Conservation (phyloP, 83 land plant species). For the Picea abies region DNA sequence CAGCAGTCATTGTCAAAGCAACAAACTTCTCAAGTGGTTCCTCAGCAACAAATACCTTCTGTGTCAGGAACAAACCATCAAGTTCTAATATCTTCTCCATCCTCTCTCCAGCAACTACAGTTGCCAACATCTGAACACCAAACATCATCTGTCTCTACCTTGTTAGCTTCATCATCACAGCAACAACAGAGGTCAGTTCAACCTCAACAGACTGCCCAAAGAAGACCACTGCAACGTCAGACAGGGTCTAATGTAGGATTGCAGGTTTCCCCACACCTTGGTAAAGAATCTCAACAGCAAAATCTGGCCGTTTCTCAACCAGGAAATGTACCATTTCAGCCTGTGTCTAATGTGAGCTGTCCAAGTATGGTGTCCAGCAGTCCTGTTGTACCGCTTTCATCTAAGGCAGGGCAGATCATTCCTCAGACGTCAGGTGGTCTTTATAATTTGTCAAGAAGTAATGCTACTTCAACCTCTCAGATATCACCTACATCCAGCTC, state of each 20-base stretch:
- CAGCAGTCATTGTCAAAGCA: background rate
- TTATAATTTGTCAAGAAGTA: slow-evolving; percentile 18
- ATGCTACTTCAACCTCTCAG: background rate
- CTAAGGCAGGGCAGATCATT: slow-evolving; percentile 29
- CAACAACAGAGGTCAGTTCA: slow-evolving; percentile 35
- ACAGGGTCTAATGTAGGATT: slow-evolving; percentile 22
- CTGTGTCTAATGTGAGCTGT: slow-evolving; percentile 20
- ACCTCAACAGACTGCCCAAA: slow-evolving; percentile 39
- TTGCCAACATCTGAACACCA: slow-evolving; percentile 6
- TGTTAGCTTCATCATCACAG: slow-evolving; percentile 17
- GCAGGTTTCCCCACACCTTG: slow-evolving; percentile 22
- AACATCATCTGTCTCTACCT: background rate
- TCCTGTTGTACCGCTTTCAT: slow-evolving; percentile 15
- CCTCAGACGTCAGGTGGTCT: slow-evolving; percentile 22
- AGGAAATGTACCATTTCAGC: slow-evolving; percentile 17
- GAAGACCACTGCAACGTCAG: slow-evolving; percentile 39
- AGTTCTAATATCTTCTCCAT: background rate
- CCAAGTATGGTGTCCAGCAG: slow-evolving; percentile 23
- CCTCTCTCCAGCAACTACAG: slow-evolving; percentile 5
- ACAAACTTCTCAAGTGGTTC: background rate
- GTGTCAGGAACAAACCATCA: background rate
- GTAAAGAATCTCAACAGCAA: slow-evolving; percentile 18
- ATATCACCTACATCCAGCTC: slow-evolving; percentile 6
- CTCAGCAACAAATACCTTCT: slow-evolving; percentile 1
- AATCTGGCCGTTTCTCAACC: slow-evolving; percentile 11